Base-by-base conservation (phyloP, 225 moss, liverwort and hornwort species). In the Polytrichum commune region DNA sequence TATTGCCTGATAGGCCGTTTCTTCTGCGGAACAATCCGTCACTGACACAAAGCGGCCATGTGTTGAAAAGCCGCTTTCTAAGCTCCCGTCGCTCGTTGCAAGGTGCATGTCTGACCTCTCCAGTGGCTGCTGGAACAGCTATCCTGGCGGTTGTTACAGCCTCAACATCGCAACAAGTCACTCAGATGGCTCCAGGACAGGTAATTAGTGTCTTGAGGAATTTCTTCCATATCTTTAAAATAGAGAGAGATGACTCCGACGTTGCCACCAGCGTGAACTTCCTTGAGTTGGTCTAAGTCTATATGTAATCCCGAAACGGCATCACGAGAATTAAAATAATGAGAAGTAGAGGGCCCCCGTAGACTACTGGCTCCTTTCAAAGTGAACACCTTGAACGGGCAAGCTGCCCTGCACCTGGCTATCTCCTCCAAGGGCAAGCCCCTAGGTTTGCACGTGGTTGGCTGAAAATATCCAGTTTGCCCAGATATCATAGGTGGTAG, bases 111-210 rank as follows among this genome's bases (percentile, higher is more conserved):
- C 19, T 76, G 55, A 80, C 78, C 9, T 83, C 73, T 33, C 83
- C 87, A 27, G 62, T 72, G 68, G 78, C 76, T 73, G 71, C 76
- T 76, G 87, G 83, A 46, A 81, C 72, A 69, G 80, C 73, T 65
- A 75, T 80, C 75, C 68, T 78, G 63, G 75, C 73, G 38, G 69
- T 71, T 23, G 78, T 46, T 46, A 46, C 77, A 67, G 87, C 87
- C 71, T 71, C 81, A 69, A 58, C 80, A 27, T 72, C 80, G 62
- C 60, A 75, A 66, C 75, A 73, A 65, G 78, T 79, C 64, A 69
- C 81, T 58, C 74, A 84, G 76, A 84, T 84, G 83, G 72, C 83
- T 74, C 65, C 71, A 22, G 82, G 67, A 70, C 82, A 77, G 85
- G 85, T 82, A 72, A n/a, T n/a, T 9, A 64, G 46, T 46, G 46